Conservation (phyloP, 441 rosid species). For the Erodium texanum region DNA sequence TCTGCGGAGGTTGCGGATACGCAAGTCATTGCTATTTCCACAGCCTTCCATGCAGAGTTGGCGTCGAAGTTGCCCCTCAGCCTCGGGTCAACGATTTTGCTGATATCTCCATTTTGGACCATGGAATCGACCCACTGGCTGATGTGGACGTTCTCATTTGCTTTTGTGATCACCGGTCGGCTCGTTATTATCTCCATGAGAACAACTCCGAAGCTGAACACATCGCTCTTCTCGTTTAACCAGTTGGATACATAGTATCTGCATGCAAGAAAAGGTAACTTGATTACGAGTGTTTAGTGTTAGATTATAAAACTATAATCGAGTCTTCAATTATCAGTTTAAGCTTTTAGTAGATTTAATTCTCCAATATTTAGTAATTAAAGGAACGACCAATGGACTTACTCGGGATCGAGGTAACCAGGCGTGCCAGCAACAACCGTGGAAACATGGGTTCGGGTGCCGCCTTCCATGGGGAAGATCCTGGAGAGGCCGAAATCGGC, state of each 20-base stretch:
- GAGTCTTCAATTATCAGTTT: no score
- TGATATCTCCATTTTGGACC: constrained; percentile 7
- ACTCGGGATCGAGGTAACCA: constrained; percentile 14
- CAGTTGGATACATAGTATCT: not conserved
- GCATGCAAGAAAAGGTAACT: not conserved
- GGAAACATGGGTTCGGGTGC: constrained; percentile 3
- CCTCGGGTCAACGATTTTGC: constrained; percentile 4
- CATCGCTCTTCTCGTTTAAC: constrained; percentile 12
- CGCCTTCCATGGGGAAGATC: not conserved
- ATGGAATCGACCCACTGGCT: not conserved
- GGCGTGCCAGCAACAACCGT: constrained; percentile 8
- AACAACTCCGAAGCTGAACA: constrained; percentile 13
- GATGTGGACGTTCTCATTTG: not conserved
- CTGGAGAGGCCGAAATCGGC: constrained; percentile 13
- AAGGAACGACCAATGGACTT: not conserved
- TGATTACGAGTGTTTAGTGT: no score
- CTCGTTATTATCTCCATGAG: constrained; percentile 10
- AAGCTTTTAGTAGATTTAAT: no score
- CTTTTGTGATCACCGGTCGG: constrained; percentile 1
- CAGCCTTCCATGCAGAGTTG: constrained; percentile 11
- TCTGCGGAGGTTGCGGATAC: not conserved
- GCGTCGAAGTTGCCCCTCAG: not conserved
- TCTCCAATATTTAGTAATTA: no score
- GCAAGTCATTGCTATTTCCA: constrained; percentile 15
- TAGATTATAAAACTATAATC: no score